A percentile compares a stretch with the other conserved stretches of the same genome.
These are phyloP conservation scores for Ilyonectria robusta DNA, from an alignment of 2,329 filamentous ascomycete genomes.

Conservation along the genomic window DNA sequence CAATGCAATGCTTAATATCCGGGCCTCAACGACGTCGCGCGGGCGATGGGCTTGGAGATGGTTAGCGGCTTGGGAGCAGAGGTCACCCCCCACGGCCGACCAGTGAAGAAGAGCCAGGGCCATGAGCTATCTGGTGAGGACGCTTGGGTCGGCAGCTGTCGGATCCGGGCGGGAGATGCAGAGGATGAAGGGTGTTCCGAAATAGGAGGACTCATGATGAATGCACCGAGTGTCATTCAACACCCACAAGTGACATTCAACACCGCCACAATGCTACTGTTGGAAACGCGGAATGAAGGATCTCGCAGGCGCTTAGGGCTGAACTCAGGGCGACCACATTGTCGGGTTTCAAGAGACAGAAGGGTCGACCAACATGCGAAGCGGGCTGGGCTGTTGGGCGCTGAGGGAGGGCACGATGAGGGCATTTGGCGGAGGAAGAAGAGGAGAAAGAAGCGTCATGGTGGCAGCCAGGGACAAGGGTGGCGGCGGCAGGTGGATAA, in stretches of 20 bases:
- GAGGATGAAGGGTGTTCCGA: background rate
- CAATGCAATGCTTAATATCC: slow-evolving; percentile 20
- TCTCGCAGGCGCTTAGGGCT: background rate
- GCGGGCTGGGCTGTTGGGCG: background rate
- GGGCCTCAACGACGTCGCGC: background rate
- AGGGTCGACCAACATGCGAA: background rate
- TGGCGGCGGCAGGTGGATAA: slow-evolving; percentile 1
- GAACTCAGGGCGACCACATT: background rate
- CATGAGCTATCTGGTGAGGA: background rate
- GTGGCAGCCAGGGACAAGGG: background rate
- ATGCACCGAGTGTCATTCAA: background rate
- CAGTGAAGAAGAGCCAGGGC: background rate
- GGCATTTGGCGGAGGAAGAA: background rate
- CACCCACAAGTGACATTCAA: background rate
- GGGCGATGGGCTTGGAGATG: slow-evolving; percentile 22
- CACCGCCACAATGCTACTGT: background rate
- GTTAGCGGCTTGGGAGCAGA: background rate
- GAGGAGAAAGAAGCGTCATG: background rate
- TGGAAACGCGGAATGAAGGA: background rate
- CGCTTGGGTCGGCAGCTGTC: background rate
- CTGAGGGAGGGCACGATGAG: background rate
- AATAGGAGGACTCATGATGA: background rate
- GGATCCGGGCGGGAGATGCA: background rate
- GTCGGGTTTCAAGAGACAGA: background rate
- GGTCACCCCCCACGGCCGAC: background rate